Base-by-base conservation (phyloP, 2,329 filamentous ascomycete genomes). In the Neofusicoccum cordaticola region DNA sequence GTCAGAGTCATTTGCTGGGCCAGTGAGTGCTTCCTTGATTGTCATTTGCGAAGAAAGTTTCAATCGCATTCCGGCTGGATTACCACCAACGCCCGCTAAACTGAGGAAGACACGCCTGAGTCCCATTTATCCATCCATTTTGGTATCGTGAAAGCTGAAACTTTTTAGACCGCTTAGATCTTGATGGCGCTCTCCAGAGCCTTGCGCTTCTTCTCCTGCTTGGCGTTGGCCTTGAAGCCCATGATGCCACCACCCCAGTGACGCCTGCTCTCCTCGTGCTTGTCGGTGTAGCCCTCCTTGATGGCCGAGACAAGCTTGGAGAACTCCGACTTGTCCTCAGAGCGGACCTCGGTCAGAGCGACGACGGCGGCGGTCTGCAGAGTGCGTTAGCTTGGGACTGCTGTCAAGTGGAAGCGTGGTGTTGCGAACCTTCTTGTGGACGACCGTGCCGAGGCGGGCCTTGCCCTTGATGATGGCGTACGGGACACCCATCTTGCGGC, bases 201-300 rank as follows among this genome's bases (percentile, higher is more conserved):
- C 90, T 97, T 97, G 84, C 90, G 87, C 86, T 92, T 92, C 91
- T 97, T 97, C 82, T 87, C 85, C 77, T 84, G 84, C 74, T 84
- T 83, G 70, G 86, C 88, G 72, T 88, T 88, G 79, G 95, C 93
- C 92, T 99, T 99, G 80, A 89, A 86, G 78, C 95, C 89, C 93
- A 99, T 97, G 85, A 99, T 97, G 83, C 96, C 96, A 88, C 95
- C 95, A 85, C 96, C 95, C 95, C 96, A 99, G 84, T 94, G 91
- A 81, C 90, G 89, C 83, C 92, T 90, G 76, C 87, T 83, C 79
- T 93, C 90, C 84, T 98, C 94, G 81, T 91, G 91, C 88, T 96
- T 96, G 83, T 96, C 93, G 76, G 91, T 84, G 88, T 96, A 99
- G 73, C 94, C 95, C 78, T 98, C 94, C 90, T 99, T 98, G 88